Conservation (phyloP, 2,329 filamentous ascomycete species). For the Curvularia eragrostidis region DNA sequence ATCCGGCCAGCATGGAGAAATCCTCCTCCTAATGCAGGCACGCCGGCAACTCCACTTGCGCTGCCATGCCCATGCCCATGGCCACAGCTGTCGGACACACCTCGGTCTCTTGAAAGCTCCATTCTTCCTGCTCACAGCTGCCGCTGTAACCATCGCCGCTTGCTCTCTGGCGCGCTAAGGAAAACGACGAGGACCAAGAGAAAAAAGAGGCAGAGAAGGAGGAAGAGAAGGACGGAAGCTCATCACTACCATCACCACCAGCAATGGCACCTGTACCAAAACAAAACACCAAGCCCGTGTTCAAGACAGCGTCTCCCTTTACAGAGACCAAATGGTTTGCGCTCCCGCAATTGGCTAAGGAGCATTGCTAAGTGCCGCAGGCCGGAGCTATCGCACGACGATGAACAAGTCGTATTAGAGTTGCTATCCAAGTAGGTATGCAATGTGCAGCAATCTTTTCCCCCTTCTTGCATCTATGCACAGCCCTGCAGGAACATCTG, state of each 20-base stretch:
- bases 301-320: slow-evolving; percentile 71
- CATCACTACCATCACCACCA: neutral
- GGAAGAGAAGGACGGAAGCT: neutral
- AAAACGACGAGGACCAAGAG: neutral
- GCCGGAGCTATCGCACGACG: slow-evolving; percentile 64
- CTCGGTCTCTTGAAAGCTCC: slow-evolving; percentile 9
- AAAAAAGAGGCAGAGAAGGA: too few species aligned
- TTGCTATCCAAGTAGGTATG: slow-evolving; percentile 68
- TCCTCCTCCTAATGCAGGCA: slow-evolving; percentile 22
- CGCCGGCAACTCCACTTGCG: slow-evolving; percentile 15
- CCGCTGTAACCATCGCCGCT: neutral
- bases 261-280: slow-evolving; percentile 36
- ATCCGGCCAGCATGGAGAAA: slow-evolving; percentile 9
- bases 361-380: slow-evolving; percentile 50
- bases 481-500: neutral
- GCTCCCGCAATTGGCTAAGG: neutral
- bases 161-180: neutral
- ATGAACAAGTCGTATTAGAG: slow-evolving; percentile 70
- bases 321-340: slow-evolving; percentile 66
- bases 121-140: neutral
- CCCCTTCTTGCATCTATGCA: neutral
- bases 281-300: slow-evolving; percentile 59
- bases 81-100: slow-evolving; percentile 7
- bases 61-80: neutral
- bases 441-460: slow-evolving; percentile 2